These are phyloP conservation scores for Mytilinidion resinicola DNA, from an alignment of 495 filamentous ascomycete species.

Conservation along the genomic window DNA sequence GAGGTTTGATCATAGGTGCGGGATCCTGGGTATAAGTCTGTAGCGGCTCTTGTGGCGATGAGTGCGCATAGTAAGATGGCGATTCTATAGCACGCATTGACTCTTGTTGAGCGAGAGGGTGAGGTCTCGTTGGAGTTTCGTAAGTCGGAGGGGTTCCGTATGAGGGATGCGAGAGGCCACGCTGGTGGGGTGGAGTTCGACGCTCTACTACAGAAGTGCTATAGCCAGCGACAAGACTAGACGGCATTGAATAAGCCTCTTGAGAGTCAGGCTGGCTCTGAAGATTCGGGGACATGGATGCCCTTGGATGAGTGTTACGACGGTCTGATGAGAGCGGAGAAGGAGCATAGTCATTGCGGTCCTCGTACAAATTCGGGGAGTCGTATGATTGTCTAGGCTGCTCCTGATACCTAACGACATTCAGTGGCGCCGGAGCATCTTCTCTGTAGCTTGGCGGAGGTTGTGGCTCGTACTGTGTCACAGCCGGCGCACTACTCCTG, in stretches of 20 bases:
- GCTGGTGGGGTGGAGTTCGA: constrained; percentile 11
- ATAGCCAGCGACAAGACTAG: constrained; percentile 24
- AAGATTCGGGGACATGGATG: constrained; percentile 4
- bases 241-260: constrained; percentile 13
- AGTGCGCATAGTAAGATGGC: constrained; percentile 18
- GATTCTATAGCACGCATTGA: constrained; percentile 3
- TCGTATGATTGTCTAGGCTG: constrained; percentile 8
- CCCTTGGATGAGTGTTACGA: constrained; percentile 19
- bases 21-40: constrained; percentile 23
- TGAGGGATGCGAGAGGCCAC: constrained; percentile 16
- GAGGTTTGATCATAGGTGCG: constrained; percentile 36
- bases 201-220: not conserved
- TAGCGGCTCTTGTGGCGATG: constrained; percentile 20
- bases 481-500: constrained; percentile 31
- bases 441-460: constrained; percentile 19
- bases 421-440: constrained; percentile 26
- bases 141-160: constrained; percentile 21
- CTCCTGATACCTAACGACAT: constrained; percentile 17
- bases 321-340: constrained; percentile 9
- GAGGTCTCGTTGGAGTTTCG: constrained; percentile 27
- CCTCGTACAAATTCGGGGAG: constrained; percentile 14
- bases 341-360: constrained; percentile 4
- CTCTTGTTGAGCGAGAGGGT: constrained; percentile 29
- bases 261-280: constrained; percentile 21
- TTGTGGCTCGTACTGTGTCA: constrained; percentile 18